phyloP scores from a whole-genome alignment of 2,329 filamentous ascomycete genomes.

The Fusarium oxysporum region DNA sequence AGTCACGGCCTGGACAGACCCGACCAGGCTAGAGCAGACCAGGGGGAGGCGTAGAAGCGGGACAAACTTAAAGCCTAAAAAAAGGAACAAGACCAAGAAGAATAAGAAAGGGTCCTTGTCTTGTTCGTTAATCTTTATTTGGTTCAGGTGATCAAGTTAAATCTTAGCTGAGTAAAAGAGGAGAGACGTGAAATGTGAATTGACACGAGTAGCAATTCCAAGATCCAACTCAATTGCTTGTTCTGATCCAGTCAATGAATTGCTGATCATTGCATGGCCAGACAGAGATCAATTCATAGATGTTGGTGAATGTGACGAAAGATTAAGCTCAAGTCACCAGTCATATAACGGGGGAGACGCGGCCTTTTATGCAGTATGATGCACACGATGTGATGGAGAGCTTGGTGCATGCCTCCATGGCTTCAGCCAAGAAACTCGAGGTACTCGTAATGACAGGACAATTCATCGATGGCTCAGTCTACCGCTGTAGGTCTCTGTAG shows the following conservation, averaged over 20 bases:
- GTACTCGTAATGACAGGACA: background rate
- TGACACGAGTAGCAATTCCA: background rate
- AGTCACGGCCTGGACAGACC: constrained; percentile 1
- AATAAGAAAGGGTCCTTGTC: background rate
- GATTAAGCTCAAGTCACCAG: constrained; percentile 2
- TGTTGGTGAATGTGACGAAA: background rate
- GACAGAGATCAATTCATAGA: background rate
- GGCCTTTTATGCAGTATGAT: constrained; percentile 31
- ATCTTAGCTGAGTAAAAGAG: background rate
- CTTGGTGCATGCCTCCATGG: background rate
- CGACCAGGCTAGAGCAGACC: constrained; percentile 4
- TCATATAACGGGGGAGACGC: constrained; percentile 13
- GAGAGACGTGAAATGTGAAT: background rate
- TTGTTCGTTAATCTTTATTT: background rate
- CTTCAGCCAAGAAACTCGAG: constrained; percentile 5
- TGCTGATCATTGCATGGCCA: background rate
- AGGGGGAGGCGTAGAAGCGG: constrained; percentile 37
- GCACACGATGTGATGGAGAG: constrained; percentile 11
- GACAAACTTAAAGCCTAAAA: constrained; percentile 31
- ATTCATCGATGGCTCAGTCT: background rate
- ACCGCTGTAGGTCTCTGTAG: too few relatives aligned
- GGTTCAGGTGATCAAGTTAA: background rate
- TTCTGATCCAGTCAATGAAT: background rate
- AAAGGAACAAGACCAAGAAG: background rate
- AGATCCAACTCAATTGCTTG: background rate